phyloP scores from a whole-genome alignment of 352 stramenopile genomes.

The Phytophthora agathidicida region DNA sequence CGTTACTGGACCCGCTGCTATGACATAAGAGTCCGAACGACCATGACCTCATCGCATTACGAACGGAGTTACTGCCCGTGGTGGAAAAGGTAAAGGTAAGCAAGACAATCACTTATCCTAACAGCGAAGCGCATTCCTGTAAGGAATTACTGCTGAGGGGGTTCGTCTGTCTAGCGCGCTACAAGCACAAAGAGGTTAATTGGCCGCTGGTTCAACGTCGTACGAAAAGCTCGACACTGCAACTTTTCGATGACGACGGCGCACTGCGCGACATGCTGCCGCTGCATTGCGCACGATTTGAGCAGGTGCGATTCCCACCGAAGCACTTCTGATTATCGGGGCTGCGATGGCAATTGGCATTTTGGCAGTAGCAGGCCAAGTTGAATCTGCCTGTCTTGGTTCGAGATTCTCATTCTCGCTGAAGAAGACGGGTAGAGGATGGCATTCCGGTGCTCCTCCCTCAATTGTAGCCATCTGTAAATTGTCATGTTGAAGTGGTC shows the following conservation, averaged over 20 bases:
- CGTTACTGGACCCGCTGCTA: too few species aligned
- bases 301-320: conserved; percentile 1
- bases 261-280: conserved; percentile 22
- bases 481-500: conserved; percentile 25
- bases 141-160: too few species aligned
- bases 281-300: conserved; percentile 16
- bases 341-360: too few species aligned
- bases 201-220: conserved; percentile 26
- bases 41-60: conserved; percentile 27
- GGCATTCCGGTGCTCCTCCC: too few species aligned
- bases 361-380: too few species aligned
- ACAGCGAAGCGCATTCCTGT: too few species aligned
- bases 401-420: conserved; percentile 3
- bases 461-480: conserved; percentile 31
- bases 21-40: background rate
- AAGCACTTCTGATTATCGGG: background rate
- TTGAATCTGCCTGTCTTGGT: too few species aligned
- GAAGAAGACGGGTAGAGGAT: conserved; percentile 18
- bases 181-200: too few species aligned
- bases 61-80: conserved; percentile 7
- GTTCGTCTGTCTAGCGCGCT: too few species aligned
- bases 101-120: too few species aligned
- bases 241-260: background rate
- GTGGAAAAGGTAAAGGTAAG: too few species aligned
- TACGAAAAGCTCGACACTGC: conserved; percentile 2